Conservation (phyloP, 192 early-diverging fungal species). For the Linnemannia hyalina region DNA sequence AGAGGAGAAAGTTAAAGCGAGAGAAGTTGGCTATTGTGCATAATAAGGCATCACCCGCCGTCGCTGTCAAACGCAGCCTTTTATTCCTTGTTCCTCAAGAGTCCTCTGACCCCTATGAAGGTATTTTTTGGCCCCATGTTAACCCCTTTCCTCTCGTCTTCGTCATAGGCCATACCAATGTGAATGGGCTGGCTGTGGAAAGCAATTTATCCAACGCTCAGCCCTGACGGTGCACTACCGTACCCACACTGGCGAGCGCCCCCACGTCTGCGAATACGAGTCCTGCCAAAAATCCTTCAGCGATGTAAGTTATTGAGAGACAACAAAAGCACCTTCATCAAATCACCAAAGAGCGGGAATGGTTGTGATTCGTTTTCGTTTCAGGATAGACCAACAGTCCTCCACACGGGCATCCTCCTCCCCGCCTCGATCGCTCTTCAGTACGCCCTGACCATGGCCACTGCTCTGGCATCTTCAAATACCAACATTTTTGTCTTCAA, state of each 20-base stretch:
- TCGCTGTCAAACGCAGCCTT: not conserved
- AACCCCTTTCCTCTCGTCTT: not conserved
- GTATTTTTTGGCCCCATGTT: conserved; percentile 11
- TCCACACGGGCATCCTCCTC: not conserved
- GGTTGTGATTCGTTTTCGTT: conserved; percentile 3
- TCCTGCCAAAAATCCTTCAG: conserved; percentile 81
- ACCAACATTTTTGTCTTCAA: not conserved
- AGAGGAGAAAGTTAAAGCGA: too few species aligned
- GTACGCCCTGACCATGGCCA: conserved; percentile 5
- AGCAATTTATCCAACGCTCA: conserved; percentile 84
- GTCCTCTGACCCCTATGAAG: not conserved
- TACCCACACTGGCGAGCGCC: conserved; percentile 80
- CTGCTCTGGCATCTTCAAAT: not conserved
- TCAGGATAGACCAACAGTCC: conserved; percentile 6
- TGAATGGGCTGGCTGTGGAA: conserved; percentile 73
- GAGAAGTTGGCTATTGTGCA: not conserved
- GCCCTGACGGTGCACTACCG: conserved; percentile 83
- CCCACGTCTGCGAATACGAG: conserved; percentile 74
- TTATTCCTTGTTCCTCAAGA: not conserved
- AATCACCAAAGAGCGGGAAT: not conserved
- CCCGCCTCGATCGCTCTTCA: not conserved
- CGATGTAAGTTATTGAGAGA: conserved; percentile 60
- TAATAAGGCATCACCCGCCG: not conserved
- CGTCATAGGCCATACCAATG: conserved; percentile 70
- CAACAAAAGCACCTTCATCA: not conserved